Conservation (phyloP, 176 grass and related monocot species). For the Dendrocalamus sinicus region DNA sequence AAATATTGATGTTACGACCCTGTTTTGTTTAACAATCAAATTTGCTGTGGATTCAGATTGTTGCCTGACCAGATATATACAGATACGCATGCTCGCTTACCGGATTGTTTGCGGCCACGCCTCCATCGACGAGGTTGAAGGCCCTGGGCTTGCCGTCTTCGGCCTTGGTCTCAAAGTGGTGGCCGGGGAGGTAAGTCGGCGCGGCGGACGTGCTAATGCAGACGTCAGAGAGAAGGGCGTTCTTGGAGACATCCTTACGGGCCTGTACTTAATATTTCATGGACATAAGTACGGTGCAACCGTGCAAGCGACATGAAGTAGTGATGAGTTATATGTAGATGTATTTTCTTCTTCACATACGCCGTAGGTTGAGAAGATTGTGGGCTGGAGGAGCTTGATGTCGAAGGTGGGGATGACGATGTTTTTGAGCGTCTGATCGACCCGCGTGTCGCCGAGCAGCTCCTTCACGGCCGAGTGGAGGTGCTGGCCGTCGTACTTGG, state of each 20-base stretch:
- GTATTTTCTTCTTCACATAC: not conserved
- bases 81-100: not conserved
- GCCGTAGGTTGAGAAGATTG: slow-evolving; percentile 49
- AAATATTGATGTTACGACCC: not conserved
- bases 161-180: slow-evolving; percentile 53
- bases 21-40: not conserved
- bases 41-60: not conserved
- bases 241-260: slow-evolving; percentile 36
- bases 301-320: too few species aligned
- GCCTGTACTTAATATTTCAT: not conserved
- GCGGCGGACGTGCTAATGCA: slow-evolving; percentile 70
- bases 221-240: slow-evolving; percentile 56
- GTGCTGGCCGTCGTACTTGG: slow-evolving; percentile 44
- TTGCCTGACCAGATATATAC: too few species aligned
- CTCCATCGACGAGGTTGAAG: slow-evolving; percentile 79
- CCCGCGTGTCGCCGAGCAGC: slow-evolving; percentile 26
- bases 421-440: slow-evolving; percentile 36
- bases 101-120: slow-evolving; percentile 77
- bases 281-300: not conserved
- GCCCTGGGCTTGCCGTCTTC: slow-evolving; percentile 46
- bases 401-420: slow-evolving; percentile 65
- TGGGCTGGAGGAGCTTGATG: slow-evolving; percentile 62
- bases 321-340: too few species aligned
- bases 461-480: slow-evolving; percentile 42
- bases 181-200: slow-evolving; percentile 54